Percentiles rank a stretch among this genome's conserved stretches.
Conservation (phyloP, 192 early-diverging fungal genomes). For the Coemansia sp. region DNA sequence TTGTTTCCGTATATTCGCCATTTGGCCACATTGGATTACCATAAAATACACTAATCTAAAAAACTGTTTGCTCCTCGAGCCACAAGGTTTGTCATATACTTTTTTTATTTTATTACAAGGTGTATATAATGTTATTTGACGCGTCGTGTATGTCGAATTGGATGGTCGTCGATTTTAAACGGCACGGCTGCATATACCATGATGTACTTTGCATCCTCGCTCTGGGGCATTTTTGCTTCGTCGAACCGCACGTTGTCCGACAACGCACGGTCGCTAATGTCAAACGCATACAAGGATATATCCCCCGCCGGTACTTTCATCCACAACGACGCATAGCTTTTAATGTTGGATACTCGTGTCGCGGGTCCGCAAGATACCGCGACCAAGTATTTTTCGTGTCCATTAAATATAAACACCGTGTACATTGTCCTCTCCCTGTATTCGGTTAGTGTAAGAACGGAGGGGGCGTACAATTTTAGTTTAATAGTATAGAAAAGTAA, state of each 20-base stretch:
- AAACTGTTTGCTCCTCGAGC: no score
- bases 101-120: no score
- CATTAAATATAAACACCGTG: not conserved
- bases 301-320: not conserved
- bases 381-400: not conserved
- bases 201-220: not conserved
- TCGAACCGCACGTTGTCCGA: not conserved
- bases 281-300: not conserved
- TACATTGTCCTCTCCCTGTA: not conserved
- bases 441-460: not conserved
- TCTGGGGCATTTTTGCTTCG: not conserved
- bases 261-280: not conserved
- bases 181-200: not conserved
- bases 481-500: not conserved
- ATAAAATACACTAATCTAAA: no score
- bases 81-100: no score
- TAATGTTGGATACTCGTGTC: not conserved
- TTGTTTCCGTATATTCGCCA: constrained; percentile 28
- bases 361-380: not conserved
- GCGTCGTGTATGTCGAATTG: not conserved
- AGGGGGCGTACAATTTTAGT: not conserved
- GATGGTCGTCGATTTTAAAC: constrained; percentile 3
- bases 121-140: not conserved
- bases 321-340: not conserved
- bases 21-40: constrained; percentile 22